These are phyloP conservation scores for Xanthoconium stramineum DNA, from an alignment of 768 basidiomycete genomes.

Conservation along the genomic window DNA sequence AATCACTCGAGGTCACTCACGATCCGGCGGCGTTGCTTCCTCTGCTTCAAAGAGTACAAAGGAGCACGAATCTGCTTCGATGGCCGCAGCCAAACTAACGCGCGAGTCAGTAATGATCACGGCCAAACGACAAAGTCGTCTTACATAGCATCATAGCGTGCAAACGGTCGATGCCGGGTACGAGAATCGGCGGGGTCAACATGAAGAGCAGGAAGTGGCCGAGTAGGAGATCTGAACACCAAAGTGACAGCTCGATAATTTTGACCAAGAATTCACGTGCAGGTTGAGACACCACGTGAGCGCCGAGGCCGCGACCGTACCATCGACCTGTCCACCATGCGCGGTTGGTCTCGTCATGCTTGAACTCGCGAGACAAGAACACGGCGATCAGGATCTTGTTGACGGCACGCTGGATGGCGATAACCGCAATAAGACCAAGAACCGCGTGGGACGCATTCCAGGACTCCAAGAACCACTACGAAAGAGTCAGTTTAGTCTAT, in stretches of 20 bases:
- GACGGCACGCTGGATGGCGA: constrained; percentile 87
- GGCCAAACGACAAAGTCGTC: constrained; percentile 6
- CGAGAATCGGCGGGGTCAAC: constrained; percentile 80
- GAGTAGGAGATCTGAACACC: constrained; percentile 91
- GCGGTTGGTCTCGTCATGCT: constrained; percentile 97
- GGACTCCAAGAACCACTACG: constrained; percentile 88
- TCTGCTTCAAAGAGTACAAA: constrained; percentile 86
- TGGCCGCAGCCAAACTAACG: constrained; percentile 87
- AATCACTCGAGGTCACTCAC: constrained; percentile 42
- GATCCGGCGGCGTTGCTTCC: constrained; percentile 85
- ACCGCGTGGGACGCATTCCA: constrained; percentile 94
- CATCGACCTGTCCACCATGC: constrained; percentile 99
- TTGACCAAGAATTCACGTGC: constrained; percentile 97
- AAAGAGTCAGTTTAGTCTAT: constrained; percentile 10
- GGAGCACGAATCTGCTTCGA: constrained; percentile 94
- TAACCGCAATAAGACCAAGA: constrained; percentile 87
- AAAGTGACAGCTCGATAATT: constrained; percentile 92
- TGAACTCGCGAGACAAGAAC: constrained; percentile 96
- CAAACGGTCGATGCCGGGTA: constrained; percentile 89
- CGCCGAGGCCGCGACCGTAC: constrained; percentile 92
- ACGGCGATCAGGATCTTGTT: constrained; percentile 94
- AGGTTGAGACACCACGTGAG: constrained; percentile 94
- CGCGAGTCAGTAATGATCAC: constrained; percentile 15
- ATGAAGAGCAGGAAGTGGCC: constrained; percentile 88
- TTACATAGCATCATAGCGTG: constrained; percentile 90